Evolutionary conservation across 2,329 filamentous ascomycete species (phyloP).

Genomic region (Colletotrichum tropicale): DNA sequence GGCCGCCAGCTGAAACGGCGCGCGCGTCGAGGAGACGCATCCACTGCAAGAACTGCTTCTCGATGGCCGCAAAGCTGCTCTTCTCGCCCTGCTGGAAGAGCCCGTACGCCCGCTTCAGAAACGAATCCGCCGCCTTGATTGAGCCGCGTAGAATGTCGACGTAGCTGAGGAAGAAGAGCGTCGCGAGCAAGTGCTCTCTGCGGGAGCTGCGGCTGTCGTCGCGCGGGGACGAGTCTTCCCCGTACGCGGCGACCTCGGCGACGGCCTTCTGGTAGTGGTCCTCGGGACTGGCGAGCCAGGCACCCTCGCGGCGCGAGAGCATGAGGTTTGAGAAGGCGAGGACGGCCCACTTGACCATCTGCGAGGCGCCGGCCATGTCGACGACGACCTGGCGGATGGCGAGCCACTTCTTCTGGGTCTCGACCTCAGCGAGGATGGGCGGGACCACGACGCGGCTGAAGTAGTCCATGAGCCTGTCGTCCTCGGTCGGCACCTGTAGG

Average conservation of each 20-base stretch:
- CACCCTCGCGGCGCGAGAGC: slow-evolving; percentile 38
- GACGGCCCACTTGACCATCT: slow-evolving; percentile 52
- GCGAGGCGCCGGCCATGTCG: slow-evolving; percentile 49
- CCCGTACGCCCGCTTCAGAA: slow-evolving; percentile 52
- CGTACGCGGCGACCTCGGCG: slow-evolving; percentile 31
- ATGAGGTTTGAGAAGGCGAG: slow-evolving; percentile 56
- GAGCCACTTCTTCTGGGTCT: slow-evolving; percentile 56
- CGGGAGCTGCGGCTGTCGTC: slow-evolving; percentile 28
- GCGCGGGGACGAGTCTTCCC: background rate
- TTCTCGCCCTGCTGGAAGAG: slow-evolving; percentile 49
- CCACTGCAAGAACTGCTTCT: slow-evolving; percentile 58
- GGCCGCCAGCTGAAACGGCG: slow-evolving; percentile 60
- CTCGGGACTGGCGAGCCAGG: slow-evolving; percentile 32
- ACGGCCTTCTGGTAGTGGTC: slow-evolving; percentile 41
- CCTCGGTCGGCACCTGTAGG: background rate
- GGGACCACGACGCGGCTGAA: slow-evolving; percentile 54
- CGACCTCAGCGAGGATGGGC: slow-evolving; percentile 57
- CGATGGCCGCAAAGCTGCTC: slow-evolving; percentile 37
- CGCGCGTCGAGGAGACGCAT: slow-evolving; percentile 59
- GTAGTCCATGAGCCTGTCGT: slow-evolving; percentile 44
- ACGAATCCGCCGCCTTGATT: slow-evolving; percentile 50
- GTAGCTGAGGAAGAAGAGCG: slow-evolving; percentile 59
- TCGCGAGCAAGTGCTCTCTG: slow-evolving; percentile 50
- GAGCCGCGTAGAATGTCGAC: slow-evolving; percentile 51
- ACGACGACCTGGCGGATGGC: slow-evolving; percentile 51